These are phyloP conservation scores for Arachnomyces sp. DNA, from an alignment of 2,329 filamentous ascomycete genomes.

Conservation along the genomic window DNA sequence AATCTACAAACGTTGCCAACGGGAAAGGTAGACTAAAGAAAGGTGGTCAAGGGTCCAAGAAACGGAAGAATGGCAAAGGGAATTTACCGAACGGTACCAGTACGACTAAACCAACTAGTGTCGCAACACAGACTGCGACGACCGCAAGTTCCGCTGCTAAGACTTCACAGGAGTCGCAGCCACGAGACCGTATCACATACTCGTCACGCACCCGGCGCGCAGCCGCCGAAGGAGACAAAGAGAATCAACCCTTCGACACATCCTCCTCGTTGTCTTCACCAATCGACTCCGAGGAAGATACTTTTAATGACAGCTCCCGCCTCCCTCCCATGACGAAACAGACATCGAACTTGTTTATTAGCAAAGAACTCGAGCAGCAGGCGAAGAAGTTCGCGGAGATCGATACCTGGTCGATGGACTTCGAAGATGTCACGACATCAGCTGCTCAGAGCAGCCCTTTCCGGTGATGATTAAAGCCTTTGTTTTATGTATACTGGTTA, in stretches of 20 bases:
- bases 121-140: neutral
- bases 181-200: constrained; percentile 9
- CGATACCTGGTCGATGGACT: constrained; percentile 37
- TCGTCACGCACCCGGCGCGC: constrained; percentile 11
- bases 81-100: neutral
- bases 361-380: constrained; percentile 29
- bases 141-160: constrained; percentile 3
- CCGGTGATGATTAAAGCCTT: constrained; percentile 6
- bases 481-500: no score
- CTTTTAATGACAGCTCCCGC: constrained; percentile 17
- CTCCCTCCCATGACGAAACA: constrained; percentile 7
- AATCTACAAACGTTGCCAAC: constrained; percentile 17
- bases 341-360: constrained; percentile 17
- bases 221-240: constrained; percentile 19
- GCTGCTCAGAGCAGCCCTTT: constrained; percentile 19
- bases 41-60: neutral
- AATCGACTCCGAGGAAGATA: constrained; percentile 20
- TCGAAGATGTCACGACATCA: constrained; percentile 31
- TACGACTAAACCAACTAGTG: constrained; percentile 1
- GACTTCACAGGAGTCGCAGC: neutral
- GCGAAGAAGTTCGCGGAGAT: constrained; percentile 35
- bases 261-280: constrained; percentile 29
- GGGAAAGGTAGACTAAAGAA: constrained; percentile 10
- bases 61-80: constrained; percentile 11
- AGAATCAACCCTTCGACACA: constrained; percentile 20